Evolutionary conservation across 2,329 filamentous ascomycete species (phyloP).

Genomic region (Colletotrichum cereale): DNA sequence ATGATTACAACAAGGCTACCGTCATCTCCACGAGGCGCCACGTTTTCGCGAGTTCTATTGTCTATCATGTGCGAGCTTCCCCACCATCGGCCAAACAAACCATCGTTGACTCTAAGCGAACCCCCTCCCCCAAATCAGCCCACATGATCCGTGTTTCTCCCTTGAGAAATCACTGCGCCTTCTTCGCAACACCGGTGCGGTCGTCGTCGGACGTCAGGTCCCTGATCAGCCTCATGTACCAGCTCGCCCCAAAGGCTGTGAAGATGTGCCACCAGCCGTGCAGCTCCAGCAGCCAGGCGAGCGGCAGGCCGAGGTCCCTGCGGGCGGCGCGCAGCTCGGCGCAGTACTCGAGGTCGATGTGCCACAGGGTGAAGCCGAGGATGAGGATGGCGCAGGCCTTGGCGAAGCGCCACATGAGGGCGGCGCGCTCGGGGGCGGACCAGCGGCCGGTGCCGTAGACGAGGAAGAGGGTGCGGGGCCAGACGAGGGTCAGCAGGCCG

Average conservation of each 20-base stretch:
- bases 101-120: neutral
- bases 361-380: constrained; percentile 66
- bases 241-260: constrained; percentile 66
- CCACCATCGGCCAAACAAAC: neutral
- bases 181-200: neutral
- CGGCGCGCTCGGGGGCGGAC: constrained; percentile 46
- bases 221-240: constrained; percentile 51
- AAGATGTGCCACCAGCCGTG: constrained; percentile 76
- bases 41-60: neutral
- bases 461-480: constrained; percentile 51
- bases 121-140: neutral
- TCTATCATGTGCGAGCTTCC: neutral
- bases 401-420: constrained; percentile 46
- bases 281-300: constrained; percentile 67
- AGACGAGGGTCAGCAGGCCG: constrained; percentile 49
- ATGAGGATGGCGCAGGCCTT: constrained; percentile 52
- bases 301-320: constrained; percentile 63
- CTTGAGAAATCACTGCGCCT: constrained; percentile 16
- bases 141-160: too few relatives aligned
- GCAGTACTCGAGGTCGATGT: constrained; percentile 68
- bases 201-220: constrained; percentile 25
- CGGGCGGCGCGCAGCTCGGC: constrained; percentile 59
- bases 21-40: neutral
- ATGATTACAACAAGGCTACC: too few relatives aligned
- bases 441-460: constrained; percentile 47